Base-by-base conservation (phyloP, 495 filamentous ascomycete genomes). In the Daldinia decipiens region DNA sequence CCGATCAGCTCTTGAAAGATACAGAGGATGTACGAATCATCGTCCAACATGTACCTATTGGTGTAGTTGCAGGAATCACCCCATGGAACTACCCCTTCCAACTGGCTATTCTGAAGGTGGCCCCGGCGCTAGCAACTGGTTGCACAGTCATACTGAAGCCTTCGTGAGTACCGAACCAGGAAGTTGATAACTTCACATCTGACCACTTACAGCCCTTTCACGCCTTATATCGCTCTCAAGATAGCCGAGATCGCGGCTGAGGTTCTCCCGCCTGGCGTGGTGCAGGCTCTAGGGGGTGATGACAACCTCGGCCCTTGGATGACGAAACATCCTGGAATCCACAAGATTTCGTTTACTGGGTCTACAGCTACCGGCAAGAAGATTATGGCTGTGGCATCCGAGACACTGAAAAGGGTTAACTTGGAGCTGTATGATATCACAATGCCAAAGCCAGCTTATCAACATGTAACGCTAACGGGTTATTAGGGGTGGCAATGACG, bases 301-400 rank as follows among this genome's bases (percentile, higher is more conserved):
- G 51, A 53, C 7, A 53, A 29, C 21, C 51, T 53, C 13, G 51
- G 51, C 24, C 51, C 51, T 24, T 53, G 51, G 51, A 27, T 53
- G 51, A 53, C 51, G 24, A 29, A 5, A 17, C 29, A 53, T 24
- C 51, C 51, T 12, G 51, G 51, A 13, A 53, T 53, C 51, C 26
- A 53, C 24, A 53, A 29, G 51, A 53, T 53, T 24, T 29, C 26
- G 2, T 53, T 53, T n/a, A 53, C 51, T 12, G 51, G 51, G 13
- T 53, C 51, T 17, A 31, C 29, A 6, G 51, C 51, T 13, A 31
- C 29, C 24, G 51, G 51, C 7, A 53, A 53, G 51, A 53, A 53
- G 51, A 31, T 53, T 6, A 53, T 53, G 51, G 51, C 43, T 11
- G 43, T 9, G 17, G 43, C 43, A 21, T 47, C 43, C 4, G 43